A percentile compares a stretch with the other conserved stretches of the same genome.
These are phyloP conservation scores for Phytophthora macrochlamydospora DNA, from an alignment of 352 stramenopile species.

Conservation along the genomic window DNA sequence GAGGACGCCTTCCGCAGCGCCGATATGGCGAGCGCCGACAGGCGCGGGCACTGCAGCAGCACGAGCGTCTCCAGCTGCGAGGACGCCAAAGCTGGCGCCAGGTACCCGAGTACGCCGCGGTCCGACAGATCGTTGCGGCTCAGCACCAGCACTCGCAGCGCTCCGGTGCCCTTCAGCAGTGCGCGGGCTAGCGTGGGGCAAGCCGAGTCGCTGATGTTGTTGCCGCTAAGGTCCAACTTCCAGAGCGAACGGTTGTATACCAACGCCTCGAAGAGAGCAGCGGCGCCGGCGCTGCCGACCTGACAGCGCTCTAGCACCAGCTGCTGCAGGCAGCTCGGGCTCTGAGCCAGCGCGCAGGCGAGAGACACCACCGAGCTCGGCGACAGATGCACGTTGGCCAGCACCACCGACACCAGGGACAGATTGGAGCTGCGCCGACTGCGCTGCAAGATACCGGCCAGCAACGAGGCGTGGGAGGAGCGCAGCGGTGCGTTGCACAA, in stretches of 20 bases:
- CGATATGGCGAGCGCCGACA: conserved; percentile 39
- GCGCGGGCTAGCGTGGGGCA: conserved; percentile 42
- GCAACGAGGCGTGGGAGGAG: conserved; percentile 27
- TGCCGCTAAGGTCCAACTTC: conserved; percentile 77
- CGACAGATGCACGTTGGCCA: conserved; percentile 57
- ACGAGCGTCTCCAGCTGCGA: conserved; percentile 56
- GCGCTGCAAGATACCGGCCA: conserved; percentile 41
- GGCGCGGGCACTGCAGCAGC: conserved; percentile 47
- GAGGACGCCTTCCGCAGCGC: conserved; percentile 29
- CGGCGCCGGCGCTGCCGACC: conserved; percentile 55
- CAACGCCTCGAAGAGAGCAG: conserved; percentile 56
- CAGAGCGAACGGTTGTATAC: conserved; percentile 53
- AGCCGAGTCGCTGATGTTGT: conserved; percentile 62
- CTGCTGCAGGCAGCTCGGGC: conserved; percentile 61
- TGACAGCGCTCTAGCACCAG: conserved; percentile 72
- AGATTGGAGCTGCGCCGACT: conserved; percentile 30
- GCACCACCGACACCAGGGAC: conserved; percentile 58
- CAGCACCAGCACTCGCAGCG: conserved; percentile 54
- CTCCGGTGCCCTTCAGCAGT: conserved; percentile 31
- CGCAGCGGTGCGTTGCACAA: conserved; percentile 69
- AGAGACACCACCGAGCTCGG: conserved; percentile 45
- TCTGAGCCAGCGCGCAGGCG: conserved; percentile 50
- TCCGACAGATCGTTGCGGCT: conserved; percentile 63
- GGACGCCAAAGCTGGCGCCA: conserved; percentile 52
- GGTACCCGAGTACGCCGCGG: conserved; percentile 48